Evolutionary conservation across 2,329 filamentous ascomycete genomes (phyloP).

Genomic region (Penicillium glabrum): DNA sequence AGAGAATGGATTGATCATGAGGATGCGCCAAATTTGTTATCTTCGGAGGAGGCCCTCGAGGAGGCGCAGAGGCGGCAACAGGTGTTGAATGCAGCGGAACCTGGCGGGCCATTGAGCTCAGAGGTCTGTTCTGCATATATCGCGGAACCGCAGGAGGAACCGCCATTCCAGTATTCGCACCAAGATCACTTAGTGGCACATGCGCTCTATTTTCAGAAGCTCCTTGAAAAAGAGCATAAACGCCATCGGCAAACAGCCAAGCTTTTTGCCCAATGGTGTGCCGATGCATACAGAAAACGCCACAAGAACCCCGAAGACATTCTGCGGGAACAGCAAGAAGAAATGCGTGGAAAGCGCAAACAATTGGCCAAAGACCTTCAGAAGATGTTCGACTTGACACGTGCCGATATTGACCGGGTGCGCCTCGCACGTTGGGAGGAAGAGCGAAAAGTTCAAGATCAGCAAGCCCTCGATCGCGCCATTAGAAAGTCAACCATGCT

Average conservation of each 20-base stretch:
- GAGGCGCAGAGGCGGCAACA: constrained; percentile 70
- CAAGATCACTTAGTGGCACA: constrained; percentile 81
- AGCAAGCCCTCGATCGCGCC: constrained; percentile 55
- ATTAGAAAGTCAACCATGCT: constrained; percentile 53
- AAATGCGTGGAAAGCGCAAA: constrained; percentile 68
- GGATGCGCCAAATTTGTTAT: constrained; percentile 45
- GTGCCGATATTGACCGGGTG: constrained; percentile 57
- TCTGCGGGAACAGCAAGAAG: constrained; percentile 70
- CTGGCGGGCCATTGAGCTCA: constrained; percentile 72
- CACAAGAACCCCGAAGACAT: constrained; percentile 66
- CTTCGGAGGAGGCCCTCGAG: constrained; percentile 60
- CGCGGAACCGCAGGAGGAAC: constrained; percentile 72
- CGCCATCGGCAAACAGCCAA: constrained; percentile 77
- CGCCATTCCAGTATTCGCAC: constrained; percentile 78
- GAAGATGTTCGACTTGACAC: constrained; percentile 61
- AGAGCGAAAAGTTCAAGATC: constrained; percentile 50
- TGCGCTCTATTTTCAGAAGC: constrained; percentile 73
- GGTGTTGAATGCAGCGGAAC: constrained; percentile 70
- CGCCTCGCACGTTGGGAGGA: constrained; percentile 60
- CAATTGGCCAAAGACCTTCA: constrained; percentile 66
- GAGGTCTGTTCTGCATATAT: constrained; percentile 70
- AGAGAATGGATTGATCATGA: constrained; percentile 65
- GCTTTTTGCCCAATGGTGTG: constrained; percentile 62
- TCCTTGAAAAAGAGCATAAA: constrained; percentile 76
- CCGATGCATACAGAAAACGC: constrained; percentile 43